These are phyloP conservation scores for Quercus ilex DNA, from an alignment of 306 rosid species.

Conservation along the genomic window DNA sequence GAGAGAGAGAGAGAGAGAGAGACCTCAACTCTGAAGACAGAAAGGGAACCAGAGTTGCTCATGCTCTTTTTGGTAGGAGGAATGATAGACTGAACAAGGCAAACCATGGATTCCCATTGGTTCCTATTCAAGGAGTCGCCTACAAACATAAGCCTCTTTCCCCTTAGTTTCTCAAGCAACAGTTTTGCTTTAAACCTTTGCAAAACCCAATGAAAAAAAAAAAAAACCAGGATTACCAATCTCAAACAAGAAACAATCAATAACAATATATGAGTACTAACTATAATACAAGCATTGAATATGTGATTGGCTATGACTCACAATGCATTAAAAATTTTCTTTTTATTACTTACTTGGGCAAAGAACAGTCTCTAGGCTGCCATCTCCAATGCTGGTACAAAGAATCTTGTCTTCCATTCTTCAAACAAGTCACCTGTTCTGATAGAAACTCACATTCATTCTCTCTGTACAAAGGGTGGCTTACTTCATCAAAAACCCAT, in stretches of 20 bases:
- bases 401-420: constrained; percentile 78
- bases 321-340: background rate
- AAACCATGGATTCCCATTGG: constrained; percentile 97
- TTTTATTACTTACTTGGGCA: constrained; percentile 55
- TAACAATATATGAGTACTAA: background rate
- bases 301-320: background rate
- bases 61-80: constrained; percentile 65
- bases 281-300: background rate
- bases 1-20: background rate
- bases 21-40: constrained; percentile 73
- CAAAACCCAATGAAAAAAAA: background rate
- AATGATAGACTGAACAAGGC: constrained; percentile 62
- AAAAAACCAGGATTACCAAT: background rate
- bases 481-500: constrained; percentile 76
- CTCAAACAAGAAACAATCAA: background rate
- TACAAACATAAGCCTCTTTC: constrained; percentile 95
- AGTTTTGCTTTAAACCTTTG: constrained; percentile 73
- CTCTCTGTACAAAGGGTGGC: constrained; percentile 82
- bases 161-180: constrained; percentile 78
- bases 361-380: constrained; percentile 86
- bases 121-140: constrained; percentile 91
- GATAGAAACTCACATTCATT: constrained; percentile 76
- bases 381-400: constrained; percentile 83
- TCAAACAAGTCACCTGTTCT: constrained; percentile 79
- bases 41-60: constrained; percentile 61